A percentile compares a stretch with the other conserved stretches of the same genome.
phyloP scores from a whole-genome alignment of 2,329 filamentous ascomycete genomes.

The Penicillium sp. region DNA sequence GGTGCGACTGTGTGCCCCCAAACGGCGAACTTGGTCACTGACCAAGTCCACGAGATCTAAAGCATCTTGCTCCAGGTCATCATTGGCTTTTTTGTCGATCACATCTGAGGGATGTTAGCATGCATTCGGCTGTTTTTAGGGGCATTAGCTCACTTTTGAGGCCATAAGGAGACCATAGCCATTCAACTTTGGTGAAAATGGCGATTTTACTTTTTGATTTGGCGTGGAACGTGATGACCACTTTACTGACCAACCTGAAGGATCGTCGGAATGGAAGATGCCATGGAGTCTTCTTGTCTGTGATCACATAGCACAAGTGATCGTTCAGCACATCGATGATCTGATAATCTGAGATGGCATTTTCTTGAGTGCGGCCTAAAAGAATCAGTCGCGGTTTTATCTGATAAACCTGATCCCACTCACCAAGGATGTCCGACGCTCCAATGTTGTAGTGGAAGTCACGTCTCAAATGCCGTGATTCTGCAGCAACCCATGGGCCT shows the following conservation, averaged over 20 bases:
- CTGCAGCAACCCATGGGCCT: conserved; percentile 76
- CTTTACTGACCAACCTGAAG: conserved; percentile 83
- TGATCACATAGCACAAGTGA: conserved; percentile 70
- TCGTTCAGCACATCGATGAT: conserved; percentile 81
- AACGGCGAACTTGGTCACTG: conserved; percentile 49
- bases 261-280: conserved; percentile 78
- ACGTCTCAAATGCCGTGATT: conserved; percentile 70
- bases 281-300: conserved; percentile 69
- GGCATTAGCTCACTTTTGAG: conserved; percentile 41
- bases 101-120: conserved; percentile 37
- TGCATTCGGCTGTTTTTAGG: neutral
- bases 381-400: conserved; percentile 13
- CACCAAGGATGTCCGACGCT: conserved; percentile 65
- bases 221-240: conserved; percentile 89
- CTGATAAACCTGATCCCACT: conserved; percentile 21
- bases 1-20: conserved; percentile 49
- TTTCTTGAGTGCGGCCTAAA: conserved; percentile 52
- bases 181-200: conserved; percentile 84
- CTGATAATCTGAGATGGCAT: conserved; percentile 76
- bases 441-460: conserved; percentile 80
- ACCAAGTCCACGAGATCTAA: conserved; percentile 53
- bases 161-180: conserved; percentile 66
- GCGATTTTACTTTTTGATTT: conserved; percentile 92
- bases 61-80: conserved; percentile 60
- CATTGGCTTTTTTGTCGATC: conserved; percentile 67